Evolutionary conservation across 176 grass and related monocot species (phyloP).

Genomic region (Carex parvula): DNA sequence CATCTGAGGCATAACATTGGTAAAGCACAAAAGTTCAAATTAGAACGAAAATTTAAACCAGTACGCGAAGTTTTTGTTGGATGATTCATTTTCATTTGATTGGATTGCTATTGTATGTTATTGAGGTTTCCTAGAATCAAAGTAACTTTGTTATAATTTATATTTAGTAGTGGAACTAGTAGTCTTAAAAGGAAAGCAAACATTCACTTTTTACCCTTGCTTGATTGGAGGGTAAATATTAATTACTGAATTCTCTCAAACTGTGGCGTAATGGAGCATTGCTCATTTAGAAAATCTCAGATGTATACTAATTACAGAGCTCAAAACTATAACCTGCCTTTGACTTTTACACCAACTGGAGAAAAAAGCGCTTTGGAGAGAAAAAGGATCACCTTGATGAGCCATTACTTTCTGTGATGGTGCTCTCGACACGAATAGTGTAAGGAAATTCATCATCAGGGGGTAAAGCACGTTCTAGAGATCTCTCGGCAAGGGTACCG

Average conservation of each 20-base stretch:
- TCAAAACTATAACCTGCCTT: neutral
- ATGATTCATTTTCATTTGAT: neutral
- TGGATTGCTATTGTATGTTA: neutral
- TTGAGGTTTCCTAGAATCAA: neutral
- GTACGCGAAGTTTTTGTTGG: neutral
- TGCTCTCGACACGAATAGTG: slow-evolving; percentile 93
- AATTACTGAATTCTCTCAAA: neutral
- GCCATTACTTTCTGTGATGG: slow-evolving; percentile 98
- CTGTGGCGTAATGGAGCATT: too few relatives aligned
- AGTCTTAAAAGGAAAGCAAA: neutral
- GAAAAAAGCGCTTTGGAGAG: slow-evolving; percentile 9
- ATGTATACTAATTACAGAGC: neutral
- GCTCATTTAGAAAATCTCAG: neutral
- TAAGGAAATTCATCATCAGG: slow-evolving; percentile 84
- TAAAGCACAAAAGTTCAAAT: neutral
- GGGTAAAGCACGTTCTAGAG: slow-evolving; percentile 77
- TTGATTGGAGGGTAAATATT: neutral
- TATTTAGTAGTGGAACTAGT: neutral
- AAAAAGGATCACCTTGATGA: slow-evolving; percentile 68
- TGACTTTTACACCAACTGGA: slow-evolving; percentile 7
- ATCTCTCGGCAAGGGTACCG: slow-evolving; percentile 93
- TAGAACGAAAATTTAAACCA: neutral
- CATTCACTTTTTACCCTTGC: neutral
- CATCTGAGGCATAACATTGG: neutral
- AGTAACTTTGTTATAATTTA: neutral